Evolutionary conservation across 2,329 filamentous ascomycete species (phyloP).

Genomic region (Botrytis hyacinthi): DNA sequence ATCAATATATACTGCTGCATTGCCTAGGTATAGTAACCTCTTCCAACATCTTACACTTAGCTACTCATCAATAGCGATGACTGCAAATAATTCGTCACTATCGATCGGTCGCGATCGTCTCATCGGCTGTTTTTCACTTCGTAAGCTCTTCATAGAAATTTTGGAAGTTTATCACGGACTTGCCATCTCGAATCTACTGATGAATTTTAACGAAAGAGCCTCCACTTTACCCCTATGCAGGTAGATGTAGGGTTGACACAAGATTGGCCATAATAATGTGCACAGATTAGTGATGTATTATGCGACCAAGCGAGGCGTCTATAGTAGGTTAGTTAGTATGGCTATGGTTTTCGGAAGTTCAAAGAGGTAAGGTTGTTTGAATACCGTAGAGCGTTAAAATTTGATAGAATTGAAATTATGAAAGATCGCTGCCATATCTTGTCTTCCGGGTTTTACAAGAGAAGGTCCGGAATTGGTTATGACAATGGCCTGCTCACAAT

Average conservation of each 20-base stretch:
- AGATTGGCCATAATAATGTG: too few species aligned
- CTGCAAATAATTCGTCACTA: background rate
- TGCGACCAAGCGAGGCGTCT: background rate
- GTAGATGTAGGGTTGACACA: too few species aligned
- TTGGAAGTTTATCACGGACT: background rate
- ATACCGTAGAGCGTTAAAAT: background rate
- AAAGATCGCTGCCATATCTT: background rate
- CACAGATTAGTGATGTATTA: background rate
- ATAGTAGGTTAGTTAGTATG: background rate
- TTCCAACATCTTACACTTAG: background rate
- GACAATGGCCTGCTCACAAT: background rate
- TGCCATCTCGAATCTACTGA: background rate
- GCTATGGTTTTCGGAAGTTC: background rate
- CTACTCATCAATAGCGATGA: background rate
- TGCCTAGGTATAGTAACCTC: background rate
- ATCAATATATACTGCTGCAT: too few species aligned
- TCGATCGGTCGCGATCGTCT: background rate
- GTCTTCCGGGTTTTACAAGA: background rate
- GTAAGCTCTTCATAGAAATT: rapidly evolving
- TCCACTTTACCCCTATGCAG: background rate
- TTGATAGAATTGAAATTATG: background rate
- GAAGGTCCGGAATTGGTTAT: background rate
- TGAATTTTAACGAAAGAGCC: background rate
- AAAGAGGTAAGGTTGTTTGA: background rate
- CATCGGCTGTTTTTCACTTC: rapidly evolving